phyloP scores from a whole-genome alignment of 83 land plant species.

The Isoetes engelmannii region DNA sequence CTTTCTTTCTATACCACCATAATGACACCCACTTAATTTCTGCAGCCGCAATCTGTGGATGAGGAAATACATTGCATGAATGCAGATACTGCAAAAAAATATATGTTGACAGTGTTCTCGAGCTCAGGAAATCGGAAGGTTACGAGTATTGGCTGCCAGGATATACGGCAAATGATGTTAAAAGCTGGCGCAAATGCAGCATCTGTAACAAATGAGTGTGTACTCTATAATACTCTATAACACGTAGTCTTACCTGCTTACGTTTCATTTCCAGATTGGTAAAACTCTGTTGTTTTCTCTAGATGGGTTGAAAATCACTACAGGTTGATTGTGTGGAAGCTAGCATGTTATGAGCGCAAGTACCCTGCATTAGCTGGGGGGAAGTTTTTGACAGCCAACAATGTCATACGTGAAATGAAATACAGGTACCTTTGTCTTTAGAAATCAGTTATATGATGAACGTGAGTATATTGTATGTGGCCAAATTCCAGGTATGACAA shows the following conservation, averaged over 20 bases:
- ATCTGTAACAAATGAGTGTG: conserved; percentile 13
- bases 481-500: conserved; percentile 67
- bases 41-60: too few species aligned
- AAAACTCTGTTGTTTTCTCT: not conserved
- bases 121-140: not conserved
- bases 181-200: conserved; percentile 13
- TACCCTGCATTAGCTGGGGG: conserved; percentile 42
- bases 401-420: conserved; percentile 67
- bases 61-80: conserved; percentile 4
- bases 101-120: not conserved
- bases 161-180: conserved; percentile 12
- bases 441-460: too few species aligned
- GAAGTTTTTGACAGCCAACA: conserved; percentile 42
- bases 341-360: conserved; percentile 62
- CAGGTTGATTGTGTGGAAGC: conserved; percentile 90
- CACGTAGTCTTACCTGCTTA: too few species aligned
- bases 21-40: too few species aligned
- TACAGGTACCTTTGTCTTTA: too few species aligned
- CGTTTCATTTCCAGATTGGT: not conserved
- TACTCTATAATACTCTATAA: too few species aligned
- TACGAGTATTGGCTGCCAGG: not conserved
- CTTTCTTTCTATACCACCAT: too few species aligned
- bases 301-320: conserved; percentile 90
- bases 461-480: too few species aligned
- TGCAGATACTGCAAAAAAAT: conserved; percentile 12